A percentile compares a stretch with the other conserved stretches of the same genome.
Evolutionary conservation across 345 rosid genomes (phyloP).

Genomic region (Heritiera littoralis): DNA sequence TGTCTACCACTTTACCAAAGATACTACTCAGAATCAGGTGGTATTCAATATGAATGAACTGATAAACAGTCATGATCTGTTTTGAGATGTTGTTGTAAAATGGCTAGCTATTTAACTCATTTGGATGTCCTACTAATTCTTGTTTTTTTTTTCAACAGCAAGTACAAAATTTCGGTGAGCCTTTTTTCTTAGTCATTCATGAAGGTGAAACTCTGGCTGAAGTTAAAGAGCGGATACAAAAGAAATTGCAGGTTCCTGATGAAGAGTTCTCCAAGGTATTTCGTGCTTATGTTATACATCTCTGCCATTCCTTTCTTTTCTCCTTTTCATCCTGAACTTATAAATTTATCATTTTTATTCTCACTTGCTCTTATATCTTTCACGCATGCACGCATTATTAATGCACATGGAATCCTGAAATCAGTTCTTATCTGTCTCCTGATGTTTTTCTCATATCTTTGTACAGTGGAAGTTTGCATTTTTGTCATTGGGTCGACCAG

Average conservation of each 20-base stretch:
- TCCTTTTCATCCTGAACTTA: background rate
- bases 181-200: slow-evolving; percentile 87
- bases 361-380: background rate
- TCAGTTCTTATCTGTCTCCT: background rate
- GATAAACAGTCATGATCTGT: background rate
- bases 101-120: background rate
- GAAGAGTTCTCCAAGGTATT: slow-evolving; percentile 88
- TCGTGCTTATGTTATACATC: slow-evolving; percentile 1
- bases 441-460: background rate
- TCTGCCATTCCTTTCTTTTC: background rate
- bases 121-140: background rate
- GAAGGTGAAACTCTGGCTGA: slow-evolving; percentile 90
- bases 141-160: slow-evolving; percentile 50
- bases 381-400: background rate
- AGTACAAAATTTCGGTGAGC: slow-evolving; percentile 94
- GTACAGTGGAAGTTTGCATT: slow-evolving; percentile 94
- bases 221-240: slow-evolving; percentile 73
- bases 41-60: slow-evolving; percentile 31
- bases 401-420: background rate
- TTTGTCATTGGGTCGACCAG: slow-evolving; percentile 85
- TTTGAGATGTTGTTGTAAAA: background rate
- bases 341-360: background rate
- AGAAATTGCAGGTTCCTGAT: slow-evolving; percentile 81
- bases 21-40: slow-evolving; percentile 76
- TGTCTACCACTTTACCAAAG: slow-evolving; percentile 87